These are phyloP conservation scores for Tuber magnatum DNA, from an alignment of 495 filamentous ascomycete genomes.

Conservation along the genomic window DNA sequence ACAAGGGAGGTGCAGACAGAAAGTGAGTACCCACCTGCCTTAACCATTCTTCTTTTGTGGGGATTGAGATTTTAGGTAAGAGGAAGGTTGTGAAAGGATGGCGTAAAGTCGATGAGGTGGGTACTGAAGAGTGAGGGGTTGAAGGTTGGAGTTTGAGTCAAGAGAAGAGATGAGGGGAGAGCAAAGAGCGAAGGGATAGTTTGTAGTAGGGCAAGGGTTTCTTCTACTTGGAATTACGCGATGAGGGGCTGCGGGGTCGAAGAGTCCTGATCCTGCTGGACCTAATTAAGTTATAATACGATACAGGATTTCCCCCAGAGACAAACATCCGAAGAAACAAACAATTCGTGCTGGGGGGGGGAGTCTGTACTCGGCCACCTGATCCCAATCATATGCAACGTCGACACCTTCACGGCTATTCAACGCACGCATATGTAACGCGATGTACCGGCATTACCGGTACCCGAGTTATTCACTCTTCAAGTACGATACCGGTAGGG, in stretches of 20 bases:
- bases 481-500: too few species aligned
- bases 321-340: constrained; percentile 1
- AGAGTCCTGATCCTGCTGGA: background rate
- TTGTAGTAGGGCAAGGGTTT: constrained; percentile 9
- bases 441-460: background rate
- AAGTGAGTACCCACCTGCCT: constrained; percentile 59
- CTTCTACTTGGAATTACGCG: background rate
- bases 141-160: constrained; percentile 13
- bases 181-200: constrained; percentile 1
- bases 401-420: background rate
- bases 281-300: background rate
- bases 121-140: constrained; percentile 30
- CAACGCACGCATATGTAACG: background rate
- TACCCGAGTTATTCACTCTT: background rate
- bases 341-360: background rate
- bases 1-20: background rate
- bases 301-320: background rate
- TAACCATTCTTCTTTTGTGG: constrained; percentile 61
- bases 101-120: constrained; percentile 9
- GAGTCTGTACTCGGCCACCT: too few species aligned
- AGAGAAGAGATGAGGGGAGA: constrained; percentile 11
- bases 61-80: constrained; percentile 21
- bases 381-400: background rate
- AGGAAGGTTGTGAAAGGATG: constrained; percentile 19
- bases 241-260: constrained; percentile 1